Percentiles rank a stretch among this genome's conserved stretches.
Conservation (phyloP, 108 stramenopile species). For the Cyclotella cryptica region DNA sequence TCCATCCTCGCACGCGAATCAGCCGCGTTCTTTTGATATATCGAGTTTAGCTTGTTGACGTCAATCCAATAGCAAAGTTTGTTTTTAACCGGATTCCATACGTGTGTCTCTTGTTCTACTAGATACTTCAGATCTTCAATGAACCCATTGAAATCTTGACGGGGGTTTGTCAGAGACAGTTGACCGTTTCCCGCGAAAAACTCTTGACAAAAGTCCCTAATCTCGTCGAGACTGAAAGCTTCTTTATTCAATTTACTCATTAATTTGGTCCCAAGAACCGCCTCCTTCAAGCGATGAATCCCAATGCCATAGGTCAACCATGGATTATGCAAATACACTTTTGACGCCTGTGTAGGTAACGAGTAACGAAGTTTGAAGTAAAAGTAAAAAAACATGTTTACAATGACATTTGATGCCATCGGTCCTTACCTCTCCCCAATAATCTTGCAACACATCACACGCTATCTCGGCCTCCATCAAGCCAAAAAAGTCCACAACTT, state of each 20-base stretch:
- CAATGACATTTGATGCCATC: not conserved
- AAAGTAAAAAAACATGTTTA: not conserved
- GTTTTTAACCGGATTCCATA: slow-evolving; percentile 56
- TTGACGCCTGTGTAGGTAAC: slow-evolving; percentile 22
- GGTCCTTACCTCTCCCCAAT: slow-evolving; percentile 44
- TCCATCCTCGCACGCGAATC: too few relatives aligned
- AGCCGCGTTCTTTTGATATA: not conserved
- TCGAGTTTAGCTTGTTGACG: slow-evolving; percentile 23
- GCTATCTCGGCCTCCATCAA: slow-evolving; percentile 37
- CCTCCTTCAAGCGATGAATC: slow-evolving; percentile 58
- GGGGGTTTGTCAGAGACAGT: not conserved
- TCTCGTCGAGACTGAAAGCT: not conserved
- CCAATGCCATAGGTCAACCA: slow-evolving; percentile 61
- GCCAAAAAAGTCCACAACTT: slow-evolving; percentile 50
- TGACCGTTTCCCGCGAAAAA: not conserved
- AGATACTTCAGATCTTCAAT: not conserved
- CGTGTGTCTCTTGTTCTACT: slow-evolving; percentile 41
- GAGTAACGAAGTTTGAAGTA: too few relatives aligned
- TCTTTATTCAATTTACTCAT: slow-evolving; percentile 57
- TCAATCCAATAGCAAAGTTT: slow-evolving; percentile 55
- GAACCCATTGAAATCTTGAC: not conserved
- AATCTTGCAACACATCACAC: slow-evolving; percentile 60
- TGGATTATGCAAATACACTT: slow-evolving; percentile 49
- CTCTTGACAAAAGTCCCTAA: not conserved
- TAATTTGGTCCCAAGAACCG: slow-evolving; percentile 33